Percentiles rank a stretch among this genome's conserved stretches.
Evolutionary conservation across 345 rosid genomes (phyloP).

Genomic region (Populus tremula): DNA sequence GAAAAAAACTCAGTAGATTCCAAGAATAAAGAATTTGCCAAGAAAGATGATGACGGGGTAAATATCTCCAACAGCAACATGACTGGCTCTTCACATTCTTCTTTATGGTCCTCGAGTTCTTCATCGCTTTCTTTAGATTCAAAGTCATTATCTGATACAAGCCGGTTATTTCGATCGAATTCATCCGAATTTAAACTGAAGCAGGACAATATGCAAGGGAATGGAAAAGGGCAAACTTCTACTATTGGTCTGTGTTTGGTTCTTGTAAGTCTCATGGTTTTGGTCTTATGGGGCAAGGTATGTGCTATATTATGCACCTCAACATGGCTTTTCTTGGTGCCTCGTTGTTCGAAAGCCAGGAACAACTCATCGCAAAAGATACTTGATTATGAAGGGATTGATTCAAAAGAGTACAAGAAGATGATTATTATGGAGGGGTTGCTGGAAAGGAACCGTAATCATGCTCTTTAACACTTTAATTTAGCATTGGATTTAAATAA

Average conservation of each 20-base stretch:
- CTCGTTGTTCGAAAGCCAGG: constrained; percentile 7
- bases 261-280: constrained; percentile 28
- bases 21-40: neutral
- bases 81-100: too few relatives aligned
- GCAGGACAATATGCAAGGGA: neutral
- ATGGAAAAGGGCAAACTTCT: constrained; percentile 8
- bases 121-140: constrained; percentile 8
- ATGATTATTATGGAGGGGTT: constrained; percentile 37
- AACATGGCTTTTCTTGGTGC: constrained; percentile 35
- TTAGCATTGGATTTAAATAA: too few relatives aligned
- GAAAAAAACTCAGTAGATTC: neutral
- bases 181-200: neutral
- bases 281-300: constrained; percentile 53
- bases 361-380: neutral
- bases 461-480: too few relatives aligned
- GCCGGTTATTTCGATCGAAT: neutral
- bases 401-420: constrained; percentile 37
- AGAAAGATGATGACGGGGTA: neutral
- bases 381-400: neutral
- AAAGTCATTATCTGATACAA: neutral
- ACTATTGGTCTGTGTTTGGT: constrained; percentile 25
- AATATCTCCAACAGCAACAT: neutral
- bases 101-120: neutral
- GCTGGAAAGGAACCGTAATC: constrained; percentile 24
- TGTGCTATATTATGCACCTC: constrained; percentile 54